Percentiles rank a stretch among this genome's conserved stretches.
Evolutionary conservation across 148 eudicot species (phyloP).

Genomic region (Pharnaceum exiguum): DNA sequence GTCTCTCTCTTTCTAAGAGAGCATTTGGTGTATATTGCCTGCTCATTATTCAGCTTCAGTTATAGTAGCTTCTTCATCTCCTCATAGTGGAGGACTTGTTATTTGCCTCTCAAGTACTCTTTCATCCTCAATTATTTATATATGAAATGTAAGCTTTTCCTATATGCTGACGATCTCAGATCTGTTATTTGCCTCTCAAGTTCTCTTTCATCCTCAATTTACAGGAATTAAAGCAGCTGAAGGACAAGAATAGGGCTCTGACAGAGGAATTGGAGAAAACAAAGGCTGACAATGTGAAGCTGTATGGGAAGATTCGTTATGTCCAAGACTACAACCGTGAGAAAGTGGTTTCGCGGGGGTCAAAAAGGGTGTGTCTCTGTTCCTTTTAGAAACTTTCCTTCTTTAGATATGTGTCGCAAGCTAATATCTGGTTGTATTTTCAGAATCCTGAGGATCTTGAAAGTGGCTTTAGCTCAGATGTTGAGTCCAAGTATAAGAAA

Average conservation of each 20-base stretch:
- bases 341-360: slow-evolving; percentile 93
- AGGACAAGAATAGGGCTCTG: slow-evolving; percentile 74
- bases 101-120: no score
- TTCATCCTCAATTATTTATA: no score
- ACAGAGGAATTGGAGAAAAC: slow-evolving; percentile 81
- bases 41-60: no score
- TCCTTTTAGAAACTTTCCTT: slow-evolving; percentile 5
- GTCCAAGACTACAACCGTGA: slow-evolving; percentile 95
- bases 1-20: background rate
- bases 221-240: slow-evolving; percentile 87
- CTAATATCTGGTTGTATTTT: slow-evolving; percentile 19
- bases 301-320: slow-evolving; percentile 96
- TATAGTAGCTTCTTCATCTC: no score
- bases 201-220: background rate
- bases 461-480: slow-evolving; percentile 92
- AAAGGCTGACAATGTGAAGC: slow-evolving; percentile 96
- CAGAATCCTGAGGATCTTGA: slow-evolving; percentile 89
- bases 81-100: no score
- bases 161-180: no score
- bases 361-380: slow-evolving; percentile 63
- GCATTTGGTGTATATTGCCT: background rate
- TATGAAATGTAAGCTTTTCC: no score
- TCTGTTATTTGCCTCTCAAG: no score
- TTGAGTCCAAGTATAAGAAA: slow-evolving; percentile 97
- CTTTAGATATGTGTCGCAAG: slow-evolving; percentile 7